These are phyloP conservation scores for Fagopyrum homotropicum DNA, from an alignment of 148 eudicot species.

Conservation along the genomic window DNA sequence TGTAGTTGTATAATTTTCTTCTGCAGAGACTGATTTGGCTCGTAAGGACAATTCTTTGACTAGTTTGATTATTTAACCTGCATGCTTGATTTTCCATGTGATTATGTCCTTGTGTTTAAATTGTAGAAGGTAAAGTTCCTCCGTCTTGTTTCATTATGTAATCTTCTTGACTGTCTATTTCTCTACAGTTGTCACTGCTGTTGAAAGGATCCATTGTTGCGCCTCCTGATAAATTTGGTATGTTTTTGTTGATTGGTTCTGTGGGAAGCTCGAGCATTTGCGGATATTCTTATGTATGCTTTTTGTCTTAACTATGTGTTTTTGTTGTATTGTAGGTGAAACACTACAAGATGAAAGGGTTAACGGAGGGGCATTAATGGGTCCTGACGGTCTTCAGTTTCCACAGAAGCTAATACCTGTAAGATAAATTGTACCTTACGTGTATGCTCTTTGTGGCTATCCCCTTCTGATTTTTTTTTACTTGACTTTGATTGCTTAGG, in stretches of 20 bases:
- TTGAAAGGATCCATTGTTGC: conserved; percentile 95
- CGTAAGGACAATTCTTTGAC: neutral
- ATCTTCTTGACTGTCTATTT: neutral
- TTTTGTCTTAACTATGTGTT: conserved; percentile 2
- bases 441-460: neutral
- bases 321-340: conserved; percentile 52
- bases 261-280: conserved; percentile 1
- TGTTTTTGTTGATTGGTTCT: neutral
- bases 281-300: neutral
- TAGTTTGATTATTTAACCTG: neutral
- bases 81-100: neutral
- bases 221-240: conserved; percentile 98
- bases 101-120: neutral
- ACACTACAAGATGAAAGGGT: conserved; percentile 92
- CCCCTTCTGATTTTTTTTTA: neutral
- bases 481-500: neutral
- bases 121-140: neutral
- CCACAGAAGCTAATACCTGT: conserved; percentile 95
- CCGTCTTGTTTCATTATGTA: neutral
- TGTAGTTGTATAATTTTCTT: neutral
- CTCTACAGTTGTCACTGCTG: conserved; percentile 66
- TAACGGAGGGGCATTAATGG: conserved; percentile 89
- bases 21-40: neutral
- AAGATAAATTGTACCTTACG: conserved; percentile 23
- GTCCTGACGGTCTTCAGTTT: conserved; percentile 80